Evolutionary conservation across 192 early-diverging fungal genomes (phyloP).

Genomic region (Radiomyces spectabilis): DNA sequence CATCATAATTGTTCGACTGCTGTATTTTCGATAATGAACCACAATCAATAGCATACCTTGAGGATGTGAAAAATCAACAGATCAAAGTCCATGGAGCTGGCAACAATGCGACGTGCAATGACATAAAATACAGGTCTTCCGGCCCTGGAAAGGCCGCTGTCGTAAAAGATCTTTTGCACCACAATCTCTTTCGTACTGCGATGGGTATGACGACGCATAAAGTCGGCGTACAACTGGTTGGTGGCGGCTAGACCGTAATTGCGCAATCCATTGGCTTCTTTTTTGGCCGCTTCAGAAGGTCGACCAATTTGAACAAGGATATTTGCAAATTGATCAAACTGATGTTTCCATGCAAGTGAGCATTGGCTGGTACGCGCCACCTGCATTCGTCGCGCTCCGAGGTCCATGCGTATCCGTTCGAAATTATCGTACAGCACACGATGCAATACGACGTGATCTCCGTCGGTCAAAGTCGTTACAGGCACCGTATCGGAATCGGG

Average conservation of each 20-base stretch:
- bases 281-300: constrained; percentile 36
- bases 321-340: constrained; percentile 47
- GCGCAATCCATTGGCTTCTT: neutral
- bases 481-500: neutral
- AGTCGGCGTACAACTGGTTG: constrained; percentile 31
- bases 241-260: constrained; percentile 1
- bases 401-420: constrained; percentile 54
- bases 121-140: constrained; percentile 66
- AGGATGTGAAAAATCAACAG: constrained; percentile 52
- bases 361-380: neutral
- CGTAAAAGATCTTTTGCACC: constrained; percentile 55
- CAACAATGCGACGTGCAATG: constrained; percentile 51
- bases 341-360: constrained; percentile 1
- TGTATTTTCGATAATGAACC: neutral
- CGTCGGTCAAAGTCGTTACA: constrained; percentile 6
- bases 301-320: constrained; percentile 66
- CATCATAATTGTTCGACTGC: neutral
- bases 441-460: constrained; percentile 29
- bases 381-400: constrained; percentile 26
- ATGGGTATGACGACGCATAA: constrained; percentile 42
- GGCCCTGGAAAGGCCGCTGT: constrained; percentile 55
- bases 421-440: constrained; percentile 55
- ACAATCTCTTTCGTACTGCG: constrained; percentile 43
- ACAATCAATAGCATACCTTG: constrained; percentile 15
- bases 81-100: constrained; percentile 62